Evolutionary conservation across 2,329 filamentous ascomycete genomes (phyloP), one percentile per base, ranked within the genome.

Genomic region (Dothidotthia symphoricarpi): DNA sequence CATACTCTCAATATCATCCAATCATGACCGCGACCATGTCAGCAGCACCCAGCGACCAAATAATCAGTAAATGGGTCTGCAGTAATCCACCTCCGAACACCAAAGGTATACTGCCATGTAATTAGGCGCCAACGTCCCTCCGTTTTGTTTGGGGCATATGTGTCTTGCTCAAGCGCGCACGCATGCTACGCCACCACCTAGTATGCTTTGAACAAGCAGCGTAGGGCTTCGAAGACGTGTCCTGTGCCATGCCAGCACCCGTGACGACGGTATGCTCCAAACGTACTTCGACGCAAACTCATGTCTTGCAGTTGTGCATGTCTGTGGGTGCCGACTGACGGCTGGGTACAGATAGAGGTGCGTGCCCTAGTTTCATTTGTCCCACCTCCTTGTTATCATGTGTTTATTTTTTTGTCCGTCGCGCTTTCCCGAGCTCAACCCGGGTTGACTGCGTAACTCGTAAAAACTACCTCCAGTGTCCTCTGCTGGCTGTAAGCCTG

Each of bases 1-100:
- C 57, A 58, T 61, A 62, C 52, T 56, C 46, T 53, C 49, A 61
- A 53, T 59, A 53, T 57, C 58, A 57, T 57, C 45, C 47, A 49
- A 36, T 54, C 46, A 53, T 64, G 47, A 52, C 43, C 53, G 43
- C 59, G 36, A 52, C 39, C 41, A 41, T 59, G 55, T 56, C 60
- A 54, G 32, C 49, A 52, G 36, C 59, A 56, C 51, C 52, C 49
- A 43, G 29, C 49, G 51, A 53, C 43, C 39, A 45, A 41, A 26
- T 51, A 51, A 45, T 22, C 39, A 50, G 36, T 44, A 44, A 55
- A 44, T 39, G 46, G 53, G 49, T 48, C 43, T 51, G 49, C 53
- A 48, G 38, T 51, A 45, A 45, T 45, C 54, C 48, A 50, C 45
- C 17, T 46, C 41, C 52, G 53, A 52, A 39, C 38, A 47, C 34